Percentiles rank a stretch among this genome's conserved stretches.
phyloP scores from a whole-genome alignment of 1,284 basidiomycete genomes.

The Fistulina hepatica region DNA sequence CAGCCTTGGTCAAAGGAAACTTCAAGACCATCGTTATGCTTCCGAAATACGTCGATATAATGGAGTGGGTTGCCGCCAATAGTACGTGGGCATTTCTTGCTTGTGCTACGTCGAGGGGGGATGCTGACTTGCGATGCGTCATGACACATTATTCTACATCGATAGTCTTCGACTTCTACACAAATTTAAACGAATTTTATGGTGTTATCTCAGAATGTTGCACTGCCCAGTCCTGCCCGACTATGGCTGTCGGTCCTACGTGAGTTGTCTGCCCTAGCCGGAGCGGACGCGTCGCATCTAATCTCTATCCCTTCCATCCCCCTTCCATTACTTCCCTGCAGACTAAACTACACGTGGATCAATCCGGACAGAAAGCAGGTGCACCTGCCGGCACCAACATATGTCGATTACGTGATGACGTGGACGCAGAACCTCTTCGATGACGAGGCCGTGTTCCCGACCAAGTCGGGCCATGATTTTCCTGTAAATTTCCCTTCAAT shows the following conservation, averaged over 20 bases:
- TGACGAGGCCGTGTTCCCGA: slow-evolving; percentile 91
- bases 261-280: slow-evolving; percentile 31
- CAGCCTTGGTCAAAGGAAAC: slow-evolving; percentile 94
- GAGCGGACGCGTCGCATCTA: neutral
- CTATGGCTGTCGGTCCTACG: slow-evolving; percentile 89
- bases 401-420: slow-evolving; percentile 98
- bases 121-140: neutral
- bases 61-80: slow-evolving; percentile 98
- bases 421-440: slow-evolving; percentile 94
- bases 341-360: slow-evolving; percentile 96
- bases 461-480: slow-evolving; percentile 88
- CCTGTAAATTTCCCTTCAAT: slow-evolving; percentile 84
- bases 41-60: slow-evolving; percentile 94
- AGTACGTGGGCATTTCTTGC: slow-evolving; percentile 49
- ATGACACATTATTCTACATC: neutral
- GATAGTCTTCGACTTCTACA: slow-evolving; percentile 90
- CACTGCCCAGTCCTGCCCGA: slow-evolving; percentile 80
- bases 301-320: neutral
- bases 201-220: slow-evolving; percentile 93
- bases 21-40: slow-evolving; percentile 98
- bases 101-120: neutral
- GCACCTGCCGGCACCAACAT: slow-evolving; percentile 89
- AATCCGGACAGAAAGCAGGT: slow-evolving; percentile 92
- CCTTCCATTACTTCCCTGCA: slow-evolving; percentile 23
- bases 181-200: slow-evolving; percentile 96